phyloP scores from a whole-genome alignment of 1,139 yeast species.

The Blastobotrys raffinosifermentans region DNA sequence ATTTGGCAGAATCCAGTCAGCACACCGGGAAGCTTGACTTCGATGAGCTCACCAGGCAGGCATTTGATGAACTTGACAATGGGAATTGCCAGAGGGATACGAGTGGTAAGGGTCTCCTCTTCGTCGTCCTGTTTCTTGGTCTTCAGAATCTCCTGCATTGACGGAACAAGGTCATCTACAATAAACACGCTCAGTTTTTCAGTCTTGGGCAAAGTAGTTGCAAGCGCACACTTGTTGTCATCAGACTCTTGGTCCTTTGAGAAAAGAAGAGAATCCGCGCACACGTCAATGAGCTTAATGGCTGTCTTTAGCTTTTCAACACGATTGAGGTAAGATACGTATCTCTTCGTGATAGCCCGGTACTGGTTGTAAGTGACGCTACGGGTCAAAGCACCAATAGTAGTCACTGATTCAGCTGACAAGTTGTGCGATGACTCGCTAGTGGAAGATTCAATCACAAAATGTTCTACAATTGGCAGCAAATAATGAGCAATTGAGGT shows the following conservation, averaged over 20 bases:
- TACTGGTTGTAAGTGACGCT: slow-evolving; percentile 75
- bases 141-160: slow-evolving; percentile 50
- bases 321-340: slow-evolving; percentile 51
- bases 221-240: slow-evolving; percentile 11
- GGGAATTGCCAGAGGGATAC: slow-evolving; percentile 81
- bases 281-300: slow-evolving; percentile 58
- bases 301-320: slow-evolving; percentile 52
- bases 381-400: slow-evolving; percentile 56
- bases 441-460: slow-evolving; percentile 40
- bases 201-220: slow-evolving; percentile 29
- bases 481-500: slow-evolving; percentile 70
- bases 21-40: slow-evolving; percentile 67
- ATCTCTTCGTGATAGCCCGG: slow-evolving; percentile 67
- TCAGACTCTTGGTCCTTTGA: slow-evolving; percentile 6
- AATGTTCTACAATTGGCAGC: slow-evolving; percentile 79
- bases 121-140: slow-evolving; percentile 45
- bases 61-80: slow-evolving; percentile 64
- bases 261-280: slow-evolving; percentile 47
- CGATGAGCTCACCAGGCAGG: slow-evolving; percentile 51
- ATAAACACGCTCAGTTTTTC: slow-evolving; percentile 50
- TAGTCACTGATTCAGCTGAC: slow-evolving; percentile 63
- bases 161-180: slow-evolving; percentile 54
- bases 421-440: slow-evolving; percentile 66
- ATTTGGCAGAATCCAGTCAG: slow-evolving; percentile 84
- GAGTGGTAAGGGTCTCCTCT: slow-evolving; percentile 70